Percentiles rank a stretch among this genome's conserved stretches.
These are phyloP conservation scores for Esteya vermicola DNA, from an alignment of 2,329 filamentous ascomycete genomes.

Conservation along the genomic window DNA sequence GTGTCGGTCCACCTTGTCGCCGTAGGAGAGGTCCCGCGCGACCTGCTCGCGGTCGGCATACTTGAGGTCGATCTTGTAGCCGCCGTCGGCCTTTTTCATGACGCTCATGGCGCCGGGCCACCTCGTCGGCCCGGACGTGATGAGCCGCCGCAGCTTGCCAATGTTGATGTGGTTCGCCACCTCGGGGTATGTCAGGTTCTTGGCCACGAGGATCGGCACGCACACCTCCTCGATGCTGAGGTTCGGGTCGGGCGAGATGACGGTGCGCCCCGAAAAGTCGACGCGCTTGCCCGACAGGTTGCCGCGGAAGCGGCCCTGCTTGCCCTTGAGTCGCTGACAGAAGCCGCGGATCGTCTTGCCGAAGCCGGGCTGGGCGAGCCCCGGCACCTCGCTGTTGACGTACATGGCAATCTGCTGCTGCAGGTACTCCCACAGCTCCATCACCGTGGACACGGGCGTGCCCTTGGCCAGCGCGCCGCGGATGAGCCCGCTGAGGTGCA, in stretches of 20 bases:
- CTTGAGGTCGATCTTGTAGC: conserved; percentile 60
- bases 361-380: conserved; percentile 74
- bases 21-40: conserved; percentile 63
- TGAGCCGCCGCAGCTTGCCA: conserved; percentile 59
- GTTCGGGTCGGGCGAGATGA: conserved; percentile 96
- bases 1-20: conserved; percentile 87
- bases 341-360: conserved; percentile 87
- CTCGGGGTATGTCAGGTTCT: conserved; percentile 92
- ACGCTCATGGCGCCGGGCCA: conserved; percentile 63
- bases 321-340: conserved; percentile 89
- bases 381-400: conserved; percentile 91
- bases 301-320: conserved; percentile 91
- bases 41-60: conserved; percentile 57
- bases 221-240: conserved; percentile 87
- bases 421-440: conserved; percentile 97
- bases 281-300: conserved; percentile 97
- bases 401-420: conserved; percentile 95
- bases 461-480: conserved; percentile 71
- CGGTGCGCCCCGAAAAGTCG: conserved; percentile 92
- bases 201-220: conserved; percentile 81
- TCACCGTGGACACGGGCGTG: conserved; percentile 73
- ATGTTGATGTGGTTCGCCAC: conserved; percentile 75
- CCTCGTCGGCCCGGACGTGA: conserved; percentile 59
- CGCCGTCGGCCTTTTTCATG: conserved; percentile 44
- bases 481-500: conserved; percentile 81